These are phyloP conservation scores for Cucurbita argyrosperma DNA, from an alignment of 306 rosid species.

Conservation along the genomic window DNA sequence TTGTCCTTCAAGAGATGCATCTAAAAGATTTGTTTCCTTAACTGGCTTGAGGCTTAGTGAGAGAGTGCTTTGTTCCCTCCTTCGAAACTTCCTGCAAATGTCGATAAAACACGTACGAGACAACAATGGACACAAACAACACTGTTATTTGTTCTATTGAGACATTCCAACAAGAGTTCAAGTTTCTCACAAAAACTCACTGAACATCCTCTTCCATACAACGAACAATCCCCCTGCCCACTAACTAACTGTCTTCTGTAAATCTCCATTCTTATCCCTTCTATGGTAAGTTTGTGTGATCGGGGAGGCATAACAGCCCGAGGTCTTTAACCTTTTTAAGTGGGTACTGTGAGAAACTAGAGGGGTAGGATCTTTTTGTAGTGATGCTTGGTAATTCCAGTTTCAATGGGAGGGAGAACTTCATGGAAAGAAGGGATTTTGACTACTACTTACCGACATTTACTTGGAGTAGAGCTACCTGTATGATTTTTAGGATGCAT, in stretches of 20 bases:
- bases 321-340: background rate
- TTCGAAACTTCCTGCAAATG: too few species aligned
- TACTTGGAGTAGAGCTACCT: background rate
- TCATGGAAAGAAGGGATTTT: background rate
- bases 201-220: too few species aligned
- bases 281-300: too few species aligned
- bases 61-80: background rate
- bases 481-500: background rate
- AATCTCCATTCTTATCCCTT: too few species aligned
- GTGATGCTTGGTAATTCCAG: background rate
- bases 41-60: background rate
- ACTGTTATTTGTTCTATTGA: too few species aligned
- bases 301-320: too few species aligned
- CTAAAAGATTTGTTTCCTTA: background rate
- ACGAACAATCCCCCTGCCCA: too few species aligned
- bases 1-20: background rate
- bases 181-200: too few species aligned
- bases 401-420: background rate
- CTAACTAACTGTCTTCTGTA: too few species aligned
- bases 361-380: background rate
- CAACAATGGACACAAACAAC: too few species aligned
- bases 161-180: too few species aligned
- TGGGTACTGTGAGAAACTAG: background rate
- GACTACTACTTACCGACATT: background rate
- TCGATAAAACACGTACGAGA: too few species aligned